These are phyloP conservation scores for Arthrobotrys sinensis DNA, from an alignment of 2,329 filamentous ascomycete genomes.

Conservation along the genomic window DNA sequence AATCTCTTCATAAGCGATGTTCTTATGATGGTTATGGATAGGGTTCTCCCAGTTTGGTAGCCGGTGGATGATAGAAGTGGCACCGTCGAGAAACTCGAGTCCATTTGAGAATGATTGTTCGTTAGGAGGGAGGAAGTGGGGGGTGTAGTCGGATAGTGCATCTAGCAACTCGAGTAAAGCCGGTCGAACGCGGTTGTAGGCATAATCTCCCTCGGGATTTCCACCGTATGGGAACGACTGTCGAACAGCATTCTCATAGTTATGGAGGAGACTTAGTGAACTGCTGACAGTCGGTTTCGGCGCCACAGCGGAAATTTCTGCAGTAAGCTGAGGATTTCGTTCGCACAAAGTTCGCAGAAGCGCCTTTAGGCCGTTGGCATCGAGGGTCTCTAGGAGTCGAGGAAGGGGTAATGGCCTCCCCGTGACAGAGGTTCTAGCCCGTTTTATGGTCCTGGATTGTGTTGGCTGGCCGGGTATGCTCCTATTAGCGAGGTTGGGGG, in stretches of 20 bases:
- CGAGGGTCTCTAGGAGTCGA: conserved; percentile 93
- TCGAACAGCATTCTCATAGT: conserved; percentile 84
- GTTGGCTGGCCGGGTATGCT: conserved; percentile 78
- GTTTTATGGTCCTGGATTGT: conserved; percentile 75
- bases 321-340: conserved; percentile 85
- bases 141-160: conserved; percentile 92
- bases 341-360: conserved; percentile 94
- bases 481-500: conserved; percentile 81
- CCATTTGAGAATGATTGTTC: conserved; percentile 88
- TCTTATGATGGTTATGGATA: conserved; percentile 91
- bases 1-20: conserved; percentile 96
- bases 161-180: conserved; percentile 85
- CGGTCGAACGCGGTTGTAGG: conserved; percentile 91
- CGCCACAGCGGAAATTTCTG: conserved; percentile 85
- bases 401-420: conserved; percentile 77
- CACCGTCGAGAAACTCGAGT: conserved; percentile 88
- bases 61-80: conserved; percentile 89
- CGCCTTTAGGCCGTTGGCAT: conserved; percentile 84
- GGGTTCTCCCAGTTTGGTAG: conserved; percentile 92
- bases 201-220: conserved; percentile 88
- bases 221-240: conserved; percentile 87
- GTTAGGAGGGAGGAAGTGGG: conserved; percentile 92
- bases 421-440: conserved; percentile 77
- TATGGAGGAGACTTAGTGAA: conserved; percentile 82
- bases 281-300: conserved; percentile 88